A percentile compares a stretch with the other conserved stretches of the same genome.
Conservation (phyloP, 2,329 filamentous ascomycete species). For the Exophiala dermatitidis region DNA sequence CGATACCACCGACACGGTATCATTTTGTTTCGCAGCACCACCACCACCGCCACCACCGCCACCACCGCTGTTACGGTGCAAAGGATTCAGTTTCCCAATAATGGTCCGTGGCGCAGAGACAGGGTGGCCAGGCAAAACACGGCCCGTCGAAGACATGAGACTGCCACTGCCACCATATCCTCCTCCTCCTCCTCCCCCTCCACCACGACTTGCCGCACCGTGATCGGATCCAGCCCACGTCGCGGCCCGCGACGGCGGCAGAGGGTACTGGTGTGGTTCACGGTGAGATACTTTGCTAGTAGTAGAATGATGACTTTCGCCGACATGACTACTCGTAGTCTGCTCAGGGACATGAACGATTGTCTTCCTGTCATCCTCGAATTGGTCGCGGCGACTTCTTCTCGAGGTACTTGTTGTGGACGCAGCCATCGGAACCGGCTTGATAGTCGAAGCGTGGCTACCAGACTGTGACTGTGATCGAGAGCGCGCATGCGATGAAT, state of each 20-base stretch:
- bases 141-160: constrained; percentile 15
- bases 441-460: too few species aligned
- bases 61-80: background rate
- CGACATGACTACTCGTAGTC: background rate
- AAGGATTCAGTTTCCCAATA: constrained; percentile 21
- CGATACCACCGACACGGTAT: constrained; percentile 9
- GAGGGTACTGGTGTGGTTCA: constrained; percentile 16
- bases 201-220: background rate
- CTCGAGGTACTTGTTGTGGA: background rate
- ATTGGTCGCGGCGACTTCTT: constrained; percentile 13
- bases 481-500: background rate
- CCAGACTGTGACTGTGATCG: constrained; percentile 9
- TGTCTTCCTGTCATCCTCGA: constrained; percentile 12
- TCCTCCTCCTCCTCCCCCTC: background rate
- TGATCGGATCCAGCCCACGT: constrained; percentile 21
- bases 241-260: constrained; percentile 23
- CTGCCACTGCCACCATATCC: background rate
- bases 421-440: background rate
- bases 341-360: constrained; percentile 12
- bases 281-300: background rate
- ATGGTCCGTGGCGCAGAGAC: constrained; percentile 16
- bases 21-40: constrained; percentile 1
- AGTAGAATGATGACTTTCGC: background rate
- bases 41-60: constrained; percentile 1
- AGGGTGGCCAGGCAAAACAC: constrained; percentile 2